A percentile compares a stretch with the other conserved stretches of the same genome.
Conservation (phyloP, 129 eudicot species). For the Helianthus tuberosus region DNA sequence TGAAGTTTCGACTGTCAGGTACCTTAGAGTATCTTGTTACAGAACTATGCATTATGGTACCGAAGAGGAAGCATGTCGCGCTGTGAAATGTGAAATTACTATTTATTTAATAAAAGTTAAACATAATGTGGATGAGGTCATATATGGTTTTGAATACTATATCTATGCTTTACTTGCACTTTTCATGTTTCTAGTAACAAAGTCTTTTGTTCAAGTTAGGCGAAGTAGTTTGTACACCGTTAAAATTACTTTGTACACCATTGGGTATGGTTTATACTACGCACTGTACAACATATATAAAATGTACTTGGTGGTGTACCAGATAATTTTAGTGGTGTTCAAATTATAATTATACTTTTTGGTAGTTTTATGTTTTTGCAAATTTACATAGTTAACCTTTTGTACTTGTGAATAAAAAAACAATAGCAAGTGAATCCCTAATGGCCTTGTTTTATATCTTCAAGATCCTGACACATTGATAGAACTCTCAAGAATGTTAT, state of each 20-base stretch:
- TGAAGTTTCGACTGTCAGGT: slow-evolving; percentile 24
- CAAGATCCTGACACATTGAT: too few relatives aligned
- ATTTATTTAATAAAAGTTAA: slow-evolving; percentile 19
- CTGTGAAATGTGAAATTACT: slow-evolving; percentile 32
- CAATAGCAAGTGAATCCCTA: too few relatives aligned
- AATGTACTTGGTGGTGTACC: not conserved
- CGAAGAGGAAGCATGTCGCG: slow-evolving; percentile 7
- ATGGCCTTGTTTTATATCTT: too few relatives aligned
- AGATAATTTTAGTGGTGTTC: not conserved
- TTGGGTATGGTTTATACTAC: not conserved
- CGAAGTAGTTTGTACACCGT: not conserved
- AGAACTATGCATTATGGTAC: slow-evolving; percentile 19
- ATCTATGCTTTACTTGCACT: not conserved
- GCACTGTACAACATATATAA: not conserved
- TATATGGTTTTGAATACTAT: not conserved
- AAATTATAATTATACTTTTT: too few relatives aligned
- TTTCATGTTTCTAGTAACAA: not conserved
- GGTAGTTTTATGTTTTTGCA: too few relatives aligned
- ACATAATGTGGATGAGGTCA: slow-evolving; percentile 6
- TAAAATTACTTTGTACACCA: not conserved
- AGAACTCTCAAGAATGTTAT: too few relatives aligned
- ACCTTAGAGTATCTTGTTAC: slow-evolving; percentile 15
- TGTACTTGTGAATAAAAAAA: too few relatives aligned
- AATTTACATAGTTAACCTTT: too few relatives aligned
- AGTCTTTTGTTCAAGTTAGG: too few relatives aligned